These are phyloP conservation scores for Apiospora saccharicola DNA, from an alignment of 2,329 filamentous ascomycete genomes.

Conservation along the genomic window DNA sequence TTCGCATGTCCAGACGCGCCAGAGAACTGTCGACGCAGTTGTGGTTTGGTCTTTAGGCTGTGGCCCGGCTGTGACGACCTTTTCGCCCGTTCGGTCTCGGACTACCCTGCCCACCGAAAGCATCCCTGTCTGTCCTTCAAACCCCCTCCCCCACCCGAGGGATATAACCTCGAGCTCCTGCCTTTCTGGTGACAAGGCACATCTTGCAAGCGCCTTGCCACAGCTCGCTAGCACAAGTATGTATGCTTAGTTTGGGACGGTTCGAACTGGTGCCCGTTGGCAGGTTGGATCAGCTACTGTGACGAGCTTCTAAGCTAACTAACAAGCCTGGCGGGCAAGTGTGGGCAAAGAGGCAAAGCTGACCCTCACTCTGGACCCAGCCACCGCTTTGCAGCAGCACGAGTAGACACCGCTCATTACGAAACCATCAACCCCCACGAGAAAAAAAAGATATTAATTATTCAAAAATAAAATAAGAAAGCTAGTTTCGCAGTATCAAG, in stretches of 20 bases:
- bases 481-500: background rate
- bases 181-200: conserved; percentile 18
- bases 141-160: background rate
- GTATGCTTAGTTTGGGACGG: conserved; percentile 9
- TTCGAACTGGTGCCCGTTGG: conserved; percentile 20
- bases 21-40: conserved; percentile 12
- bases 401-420: conserved; percentile 17
- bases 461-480: background rate
- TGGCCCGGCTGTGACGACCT: conserved; percentile 11
- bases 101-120: conserved; percentile 4
- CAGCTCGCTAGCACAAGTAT: conserved; percentile 2
- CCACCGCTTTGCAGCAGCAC: conserved; percentile 11
- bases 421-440: conserved; percentile 8
- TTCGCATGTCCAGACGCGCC: background rate
- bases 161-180: conserved; percentile 11
- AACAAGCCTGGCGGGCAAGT: conserved; percentile 12
- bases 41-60: conserved; percentile 16
- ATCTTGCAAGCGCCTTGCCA: conserved; percentile 20
- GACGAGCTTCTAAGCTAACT: conserved; percentile 11
- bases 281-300: background rate
- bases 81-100: conserved; percentile 13
- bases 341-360: conserved; percentile 15
- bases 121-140: conserved; percentile 17
- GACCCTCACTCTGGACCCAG: conserved; percentile 11
- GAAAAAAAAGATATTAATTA: background rate